Percentiles rank a stretch among this genome's conserved stretches.
These are phyloP conservation scores for Asterophora lycoperdoides DNA, from an alignment of 768 basidiomycete species.

Conservation along the genomic window DNA sequence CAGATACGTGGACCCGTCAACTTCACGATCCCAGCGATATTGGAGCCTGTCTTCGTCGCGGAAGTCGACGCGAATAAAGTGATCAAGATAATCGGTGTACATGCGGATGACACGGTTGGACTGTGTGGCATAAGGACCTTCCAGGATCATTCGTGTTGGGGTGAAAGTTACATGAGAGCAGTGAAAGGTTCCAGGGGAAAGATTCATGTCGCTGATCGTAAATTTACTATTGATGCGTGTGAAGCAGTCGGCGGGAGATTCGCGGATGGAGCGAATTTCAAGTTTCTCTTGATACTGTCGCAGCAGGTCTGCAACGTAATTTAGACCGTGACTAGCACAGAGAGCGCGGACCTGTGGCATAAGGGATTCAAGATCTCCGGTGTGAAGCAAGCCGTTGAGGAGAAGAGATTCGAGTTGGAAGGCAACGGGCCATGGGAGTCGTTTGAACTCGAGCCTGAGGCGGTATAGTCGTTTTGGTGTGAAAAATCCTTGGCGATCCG, in stretches of 20 bases:
- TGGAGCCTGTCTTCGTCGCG: constrained; percentile 78
- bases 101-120: constrained; percentile 78
- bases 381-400: constrained; percentile 57
- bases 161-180: constrained; percentile 76
- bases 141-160: constrained; percentile 67
- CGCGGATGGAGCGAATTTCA: constrained; percentile 33
- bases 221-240: constrained; percentile 31
- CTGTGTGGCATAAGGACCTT: constrained; percentile 72
- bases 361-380: constrained; percentile 49
- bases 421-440: constrained; percentile 59
- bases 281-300: constrained; percentile 51
- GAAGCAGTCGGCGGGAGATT: constrained; percentile 43
- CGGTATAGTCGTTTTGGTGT: constrained; percentile 38
- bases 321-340: constrained; percentile 25
- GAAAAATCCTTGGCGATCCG: constrained; percentile 49
- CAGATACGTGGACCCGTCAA: constrained; percentile 56
- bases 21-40: constrained; percentile 66
- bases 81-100: constrained; percentile 54
- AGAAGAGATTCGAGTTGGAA: constrained; percentile 76
- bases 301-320: constrained; percentile 44
- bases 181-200: constrained; percentile 43
- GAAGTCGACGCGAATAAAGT: constrained; percentile 82
- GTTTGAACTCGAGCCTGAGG: constrained; percentile 39
- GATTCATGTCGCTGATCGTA: constrained; percentile 13
- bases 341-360: constrained; percentile 41